These are phyloP conservation scores for Hemileia vastatrix DNA, from an alignment of 1,284 basidiomycete genomes.

Conservation along the genomic window DNA sequence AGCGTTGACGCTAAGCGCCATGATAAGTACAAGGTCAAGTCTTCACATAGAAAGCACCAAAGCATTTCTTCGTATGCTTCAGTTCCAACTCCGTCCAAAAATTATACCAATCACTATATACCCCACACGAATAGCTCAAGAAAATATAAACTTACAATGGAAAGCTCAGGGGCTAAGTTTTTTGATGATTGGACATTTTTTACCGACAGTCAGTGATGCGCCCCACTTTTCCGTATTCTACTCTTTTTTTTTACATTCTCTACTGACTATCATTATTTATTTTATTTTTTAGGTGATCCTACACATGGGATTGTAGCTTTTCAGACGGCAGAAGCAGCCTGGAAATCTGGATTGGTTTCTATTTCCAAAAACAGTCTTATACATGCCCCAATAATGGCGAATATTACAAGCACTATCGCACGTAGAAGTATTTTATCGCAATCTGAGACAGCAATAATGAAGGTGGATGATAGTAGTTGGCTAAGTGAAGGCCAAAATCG, in stretches of 20 bases:
- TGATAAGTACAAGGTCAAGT: too few relatives aligned
- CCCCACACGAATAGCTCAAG: neutral
- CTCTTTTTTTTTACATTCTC: neutral
- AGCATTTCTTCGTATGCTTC: too few relatives aligned
- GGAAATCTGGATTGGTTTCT: constrained; percentile 17
- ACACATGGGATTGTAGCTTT: constrained; percentile 17
- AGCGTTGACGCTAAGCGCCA: too few relatives aligned
- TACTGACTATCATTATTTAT: too few relatives aligned
- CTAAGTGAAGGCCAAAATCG: constrained; percentile 4
- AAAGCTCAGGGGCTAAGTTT: constrained; percentile 10
- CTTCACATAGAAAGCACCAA: too few relatives aligned
- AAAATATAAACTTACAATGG: constrained; percentile 5
- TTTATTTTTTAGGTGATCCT: constrained; percentile 13
- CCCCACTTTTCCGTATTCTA: neutral
- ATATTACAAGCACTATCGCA: too few relatives aligned
- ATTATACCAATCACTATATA: too few relatives aligned
- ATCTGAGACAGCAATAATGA: constrained; percentile 19
- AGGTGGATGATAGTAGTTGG: constrained; percentile 19
- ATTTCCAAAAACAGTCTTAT: neutral
- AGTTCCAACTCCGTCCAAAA: too few relatives aligned
- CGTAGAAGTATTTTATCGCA: too few relatives aligned
- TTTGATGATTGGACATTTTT: constrained; percentile 23
- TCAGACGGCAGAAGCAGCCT: constrained; percentile 12
- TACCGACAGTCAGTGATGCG: constrained; percentile 6
- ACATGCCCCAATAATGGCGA: neutral